A percentile compares a stretch with the other conserved stretches of the same genome.
These are phyloP conservation scores for Fagopyrum tataricum DNA, from an alignment of 148 eudicot species.

Conservation along the genomic window DNA sequence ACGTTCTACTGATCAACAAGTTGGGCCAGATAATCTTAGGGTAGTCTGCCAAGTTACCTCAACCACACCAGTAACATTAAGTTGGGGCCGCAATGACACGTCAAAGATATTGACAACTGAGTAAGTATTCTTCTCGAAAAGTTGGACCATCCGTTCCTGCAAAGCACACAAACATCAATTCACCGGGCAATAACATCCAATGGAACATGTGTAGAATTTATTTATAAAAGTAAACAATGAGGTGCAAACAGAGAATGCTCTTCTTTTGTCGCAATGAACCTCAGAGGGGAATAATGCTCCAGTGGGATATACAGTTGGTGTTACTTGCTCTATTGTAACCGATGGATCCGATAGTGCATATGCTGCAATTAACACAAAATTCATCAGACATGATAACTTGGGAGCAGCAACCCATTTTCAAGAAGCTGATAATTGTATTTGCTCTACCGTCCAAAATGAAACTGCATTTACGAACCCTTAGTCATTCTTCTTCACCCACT, in stretches of 20 bases:
- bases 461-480: background rate
- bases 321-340: conserved; percentile 84
- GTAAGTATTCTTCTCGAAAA: conserved; percentile 94
- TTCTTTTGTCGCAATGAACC: conserved; percentile 35
- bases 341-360: conserved; percentile 88
- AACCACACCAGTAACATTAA: conserved; percentile 73
- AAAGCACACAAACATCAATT: conserved; percentile 53
- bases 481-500: background rate
- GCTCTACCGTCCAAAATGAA: background rate
- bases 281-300: conserved; percentile 79
- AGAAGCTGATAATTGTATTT: background rate
- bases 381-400: conserved; percentile 9
- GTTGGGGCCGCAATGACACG: conserved; percentile 91
- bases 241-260: conserved; percentile 6
- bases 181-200: conserved; percentile 42
- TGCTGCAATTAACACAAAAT: conserved; percentile 39
- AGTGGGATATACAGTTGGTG: conserved; percentile 61
- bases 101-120: conserved; percentile 98
- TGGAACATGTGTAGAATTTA: conserved; percentile 21
- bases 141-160: conserved; percentile 83
- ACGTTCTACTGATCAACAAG: background rate
- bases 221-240: conserved; percentile 9
- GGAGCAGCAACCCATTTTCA: conserved; percentile 5
- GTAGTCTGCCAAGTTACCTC: conserved; percentile 50
- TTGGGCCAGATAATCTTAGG: background rate